Evolutionary conservation across 2,329 filamentous ascomycete species (phyloP), one percentile per base, ranked within the genome.

Genomic region (Xylariaceae sp.): DNA sequence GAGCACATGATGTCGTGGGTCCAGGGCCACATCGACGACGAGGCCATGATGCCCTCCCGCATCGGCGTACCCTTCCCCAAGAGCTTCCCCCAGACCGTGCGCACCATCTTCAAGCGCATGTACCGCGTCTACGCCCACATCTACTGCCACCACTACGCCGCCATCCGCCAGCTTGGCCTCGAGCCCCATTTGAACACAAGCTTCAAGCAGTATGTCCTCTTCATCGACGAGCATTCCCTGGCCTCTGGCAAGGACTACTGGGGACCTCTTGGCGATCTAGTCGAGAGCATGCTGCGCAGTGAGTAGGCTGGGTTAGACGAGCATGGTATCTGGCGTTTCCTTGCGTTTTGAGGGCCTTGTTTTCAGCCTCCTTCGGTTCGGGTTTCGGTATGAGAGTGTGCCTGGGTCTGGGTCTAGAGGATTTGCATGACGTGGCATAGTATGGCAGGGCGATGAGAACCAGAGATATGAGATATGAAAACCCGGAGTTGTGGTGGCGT

Each of bases 181-280:
- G 94, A 99, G 73, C 92, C 95, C 42, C 94, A 99, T 72, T 82
- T 99, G 60, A 99, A 99, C 75, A 99, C 94, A 13, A 96, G 90
- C 74, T 99, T 99, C 84, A 99, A 99, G 81, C 94, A 99, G 73
- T 99, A 97, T 68, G 94, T 99, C 57, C 82, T 99, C 53, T 99
- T 99, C 73, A 91, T 99, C 62, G 92, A 99, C 71, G 95, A 99
- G 79, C 94, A 97, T 73, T 86, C 84, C 61, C 75, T 99, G 62
- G 91, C 91, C 28, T 95, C 86, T 66, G 94, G 93, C 46, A 92
- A 96, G 73, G 94, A 99, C 71, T 99, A 93, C 76, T 99, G 93
- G 88, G 94, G 94, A 1, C 94, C 94, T 12, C 71, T 99, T 52
- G 93, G 93, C 11, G 94, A 99, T 71, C 75, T 99, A 60, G 94